Conservation (phyloP, 805 yeast species). For the Nakazawaea anatomiae region DNA sequence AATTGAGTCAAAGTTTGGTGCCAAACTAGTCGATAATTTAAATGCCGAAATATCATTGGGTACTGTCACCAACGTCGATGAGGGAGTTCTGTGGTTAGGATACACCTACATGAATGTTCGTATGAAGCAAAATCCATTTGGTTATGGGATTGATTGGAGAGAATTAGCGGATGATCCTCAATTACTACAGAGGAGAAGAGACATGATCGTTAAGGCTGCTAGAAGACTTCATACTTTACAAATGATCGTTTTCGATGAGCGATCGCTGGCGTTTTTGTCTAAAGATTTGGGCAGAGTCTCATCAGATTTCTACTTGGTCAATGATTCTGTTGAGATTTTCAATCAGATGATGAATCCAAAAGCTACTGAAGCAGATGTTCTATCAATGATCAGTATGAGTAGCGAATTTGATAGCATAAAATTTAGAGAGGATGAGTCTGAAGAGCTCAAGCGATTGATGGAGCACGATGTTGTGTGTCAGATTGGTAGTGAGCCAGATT, state of each 20-base stretch:
- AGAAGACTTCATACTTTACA: slow-evolving; percentile 77
- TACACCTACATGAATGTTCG: slow-evolving; percentile 91
- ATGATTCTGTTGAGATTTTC: slow-evolving; percentile 83
- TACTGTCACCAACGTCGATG: slow-evolving; percentile 89
- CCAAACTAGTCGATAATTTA: slow-evolving; percentile 80
- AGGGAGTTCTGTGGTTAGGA: slow-evolving; percentile 97
- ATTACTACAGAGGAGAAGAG: slow-evolving; percentile 64
- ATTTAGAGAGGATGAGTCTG: slow-evolving; percentile 79
- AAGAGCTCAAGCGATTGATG: slow-evolving; percentile 58
- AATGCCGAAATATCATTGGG: slow-evolving; percentile 97
- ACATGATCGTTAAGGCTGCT: slow-evolving; percentile 76
- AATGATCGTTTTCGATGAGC: slow-evolving; percentile 90
- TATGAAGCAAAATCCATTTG: slow-evolving; percentile 91
- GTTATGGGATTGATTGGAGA: slow-evolving; percentile 86
- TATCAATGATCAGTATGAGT: slow-evolving; percentile 86
- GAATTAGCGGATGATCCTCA: slow-evolving; percentile 81
- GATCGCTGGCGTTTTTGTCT: slow-evolving; percentile 69
- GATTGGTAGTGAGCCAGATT: slow-evolving; percentile 67
- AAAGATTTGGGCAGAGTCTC: slow-evolving; percentile 94
- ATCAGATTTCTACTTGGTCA: slow-evolving; percentile 83
- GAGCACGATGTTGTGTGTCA: slow-evolving; percentile 72
- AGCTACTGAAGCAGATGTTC: slow-evolving; percentile 88
- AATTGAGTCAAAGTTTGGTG: slow-evolving; percentile 78
- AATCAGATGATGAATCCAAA: slow-evolving; percentile 76
- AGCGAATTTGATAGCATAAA: slow-evolving; percentile 89